These are phyloP conservation scores for Tricholoma terreum DNA, from an alignment of 768 basidiomycete genomes.

Conservation along the genomic window DNA sequence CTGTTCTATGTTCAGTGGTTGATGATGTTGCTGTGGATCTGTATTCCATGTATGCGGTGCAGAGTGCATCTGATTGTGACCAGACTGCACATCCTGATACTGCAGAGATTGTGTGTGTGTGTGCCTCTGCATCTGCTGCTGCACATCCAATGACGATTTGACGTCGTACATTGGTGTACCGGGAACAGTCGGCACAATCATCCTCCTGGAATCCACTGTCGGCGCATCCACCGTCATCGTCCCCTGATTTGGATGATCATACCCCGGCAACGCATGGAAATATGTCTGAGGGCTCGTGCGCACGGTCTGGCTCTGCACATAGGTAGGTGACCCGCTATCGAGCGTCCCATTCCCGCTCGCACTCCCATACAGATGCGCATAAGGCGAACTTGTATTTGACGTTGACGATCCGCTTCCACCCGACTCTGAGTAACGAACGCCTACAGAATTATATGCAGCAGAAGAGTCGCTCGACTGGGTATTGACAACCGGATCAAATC, in stretches of 20 bases:
- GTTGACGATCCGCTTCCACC: constrained; percentile 10
- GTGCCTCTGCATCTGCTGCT: constrained; percentile 12
- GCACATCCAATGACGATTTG: constrained; percentile 26
- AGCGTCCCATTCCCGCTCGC: constrained; percentile 1
- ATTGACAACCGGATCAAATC: constrained; percentile 14
- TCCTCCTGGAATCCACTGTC: neutral
- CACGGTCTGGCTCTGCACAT: constrained; percentile 15
- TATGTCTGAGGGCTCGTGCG: constrained; percentile 13
- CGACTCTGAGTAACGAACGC: constrained; percentile 29
- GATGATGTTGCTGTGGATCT: constrained; percentile 3
- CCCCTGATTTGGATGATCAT: constrained; percentile 10
- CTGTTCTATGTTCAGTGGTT: neutral
- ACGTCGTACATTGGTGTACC: constrained; percentile 23
- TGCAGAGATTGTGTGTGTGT: neutral
- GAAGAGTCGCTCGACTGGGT: neutral
- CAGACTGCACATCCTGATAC: neutral
- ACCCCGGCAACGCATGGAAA: constrained; percentile 17
- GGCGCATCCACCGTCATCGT: constrained; percentile 17
- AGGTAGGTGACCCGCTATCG: constrained; percentile 23
- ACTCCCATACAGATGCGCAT: constrained; percentile 20
- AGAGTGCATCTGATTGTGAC: neutral
- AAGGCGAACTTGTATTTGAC: constrained; percentile 30
- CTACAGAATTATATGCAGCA: constrained; percentile 2
- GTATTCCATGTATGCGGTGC: constrained; percentile 8
- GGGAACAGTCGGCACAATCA: too few species aligned